Percentiles rank a stretch among this genome's conserved stretches.
Evolutionary conservation across 2,329 filamentous ascomycete genomes (phyloP).

Genomic region (Trichoderma sp.): DNA sequence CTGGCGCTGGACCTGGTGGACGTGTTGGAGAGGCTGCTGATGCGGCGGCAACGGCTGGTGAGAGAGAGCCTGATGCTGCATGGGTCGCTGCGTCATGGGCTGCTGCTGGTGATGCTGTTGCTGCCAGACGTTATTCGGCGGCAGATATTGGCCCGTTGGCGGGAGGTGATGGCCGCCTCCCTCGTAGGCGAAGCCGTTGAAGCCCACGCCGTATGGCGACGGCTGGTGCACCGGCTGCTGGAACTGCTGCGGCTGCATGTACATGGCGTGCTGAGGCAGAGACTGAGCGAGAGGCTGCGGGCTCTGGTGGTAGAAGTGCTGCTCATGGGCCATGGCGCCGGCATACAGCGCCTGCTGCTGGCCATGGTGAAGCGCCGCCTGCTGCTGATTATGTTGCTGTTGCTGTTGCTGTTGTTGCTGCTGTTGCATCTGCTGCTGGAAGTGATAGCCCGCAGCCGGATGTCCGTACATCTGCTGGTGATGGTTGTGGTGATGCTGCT

Average conservation of each 20-base stretch:
- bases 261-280: slow-evolving; percentile 22
- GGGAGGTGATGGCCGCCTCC: slow-evolving; percentile 21
- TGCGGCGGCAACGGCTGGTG: slow-evolving; percentile 33
- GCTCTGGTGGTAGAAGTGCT: slow-evolving; percentile 26
- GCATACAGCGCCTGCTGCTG: slow-evolving; percentile 23
- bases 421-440: slow-evolving; percentile 26
- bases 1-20: slow-evolving; percentile 32
- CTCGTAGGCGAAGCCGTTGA: slow-evolving; percentile 18
- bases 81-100: slow-evolving; percentile 23
- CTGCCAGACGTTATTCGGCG: slow-evolving; percentile 14
- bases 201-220: slow-evolving; percentile 11
- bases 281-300: slow-evolving; percentile 19
- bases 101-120: slow-evolving; percentile 28
- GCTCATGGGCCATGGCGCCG: slow-evolving; percentile 20
- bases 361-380: slow-evolving; percentile 24
- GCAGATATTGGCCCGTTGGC: slow-evolving; percentile 14
- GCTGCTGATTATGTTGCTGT: slow-evolving; percentile 21
- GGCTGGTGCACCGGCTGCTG: slow-evolving; percentile 24
- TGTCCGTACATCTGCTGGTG: neutral
- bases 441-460: slow-evolving; percentile 8
- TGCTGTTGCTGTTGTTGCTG: slow-evolving; percentile 27
- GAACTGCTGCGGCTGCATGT: slow-evolving; percentile 26
- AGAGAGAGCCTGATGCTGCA: slow-evolving; percentile 26
- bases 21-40: slow-evolving; percentile 26
- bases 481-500: slow-evolving; percentile 25